These are phyloP conservation scores for Clavispora vitiphila DNA, from an alignment of 805 yeast species.

Conservation along the genomic window DNA sequence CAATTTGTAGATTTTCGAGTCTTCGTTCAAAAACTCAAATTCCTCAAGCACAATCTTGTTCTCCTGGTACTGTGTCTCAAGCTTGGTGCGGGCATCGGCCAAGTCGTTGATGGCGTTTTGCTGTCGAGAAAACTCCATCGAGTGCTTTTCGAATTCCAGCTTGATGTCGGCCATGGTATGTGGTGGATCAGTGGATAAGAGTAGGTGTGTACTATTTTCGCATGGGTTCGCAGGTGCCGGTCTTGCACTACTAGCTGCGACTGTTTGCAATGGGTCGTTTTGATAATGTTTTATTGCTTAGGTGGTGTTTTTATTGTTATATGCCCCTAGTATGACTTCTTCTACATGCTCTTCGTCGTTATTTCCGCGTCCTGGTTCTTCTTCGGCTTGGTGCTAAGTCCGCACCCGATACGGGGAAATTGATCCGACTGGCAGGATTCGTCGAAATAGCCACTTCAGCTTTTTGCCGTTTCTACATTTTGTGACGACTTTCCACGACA, in stretches of 20 bases:
- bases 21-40: conserved; percentile 58
- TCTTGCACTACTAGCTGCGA: background rate
- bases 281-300: background rate
- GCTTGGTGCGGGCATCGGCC: conserved; percentile 70
- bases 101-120: conserved; percentile 49
- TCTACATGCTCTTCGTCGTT: too few relatives aligned
- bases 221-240: background rate
- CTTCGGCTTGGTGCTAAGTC: too few relatives aligned
- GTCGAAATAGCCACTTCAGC: too few relatives aligned
- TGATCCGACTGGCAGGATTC: too few relatives aligned
- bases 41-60: conserved; percentile 85
- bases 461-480: too few relatives aligned
- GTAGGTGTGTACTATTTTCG: background rate
- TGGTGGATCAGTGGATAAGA: background rate
- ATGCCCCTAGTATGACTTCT: too few relatives aligned
- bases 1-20: conserved; percentile 76
- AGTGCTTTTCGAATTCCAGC: conserved; percentile 38
- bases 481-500: too few relatives aligned
- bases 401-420: too few relatives aligned
- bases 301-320: too few relatives aligned
- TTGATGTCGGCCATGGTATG: conserved; percentile 23
- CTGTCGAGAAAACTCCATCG: conserved; percentile 40
- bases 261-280: background rate
- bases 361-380: too few relatives aligned
- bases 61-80: conserved; percentile 94